Percentiles rank a stretch among this genome's conserved stretches.
These are phyloP conservation scores for Podaxis pistillaris DNA, from an alignment of 768 basidiomycete species.

Conservation along the genomic window DNA sequence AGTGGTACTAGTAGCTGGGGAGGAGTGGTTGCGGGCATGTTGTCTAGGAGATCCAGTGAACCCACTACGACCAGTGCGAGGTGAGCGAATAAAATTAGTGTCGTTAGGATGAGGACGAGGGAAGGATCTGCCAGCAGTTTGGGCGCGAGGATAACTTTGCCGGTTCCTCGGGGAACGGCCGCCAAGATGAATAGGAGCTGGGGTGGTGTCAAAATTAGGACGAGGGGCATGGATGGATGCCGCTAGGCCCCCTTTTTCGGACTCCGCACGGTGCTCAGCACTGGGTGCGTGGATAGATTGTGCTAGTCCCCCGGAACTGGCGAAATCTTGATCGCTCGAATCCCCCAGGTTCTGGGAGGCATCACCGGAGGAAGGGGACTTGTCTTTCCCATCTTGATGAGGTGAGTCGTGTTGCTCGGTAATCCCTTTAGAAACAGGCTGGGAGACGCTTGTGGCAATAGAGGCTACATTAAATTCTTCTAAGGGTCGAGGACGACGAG, in stretches of 20 bases:
- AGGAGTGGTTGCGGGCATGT: slow-evolving; percentile 65
- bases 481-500: neutral
- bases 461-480: neutral
- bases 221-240: slow-evolving; percentile 61
- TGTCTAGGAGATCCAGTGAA: slow-evolving; percentile 38
- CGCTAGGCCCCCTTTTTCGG: slow-evolving; percentile 22
- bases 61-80: slow-evolving; percentile 45
- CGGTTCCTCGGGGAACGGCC: slow-evolving; percentile 25
- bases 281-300: slow-evolving; percentile 21
- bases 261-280: slow-evolving; percentile 11
- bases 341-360: neutral
- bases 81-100: slow-evolving; percentile 27
- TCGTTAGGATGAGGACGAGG: slow-evolving; percentile 28
- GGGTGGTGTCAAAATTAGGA: slow-evolving; percentile 35
- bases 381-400: neutral
- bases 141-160: slow-evolving; percentile 51
- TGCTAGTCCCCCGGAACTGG: slow-evolving; percentile 16
- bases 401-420: neutral
- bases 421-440: neutral
- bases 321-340: slow-evolving; percentile 15
- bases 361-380: neutral
- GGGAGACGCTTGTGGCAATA: neutral
- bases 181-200: slow-evolving; percentile 32
- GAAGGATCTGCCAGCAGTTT: slow-evolving; percentile 50
- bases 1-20: slow-evolving; percentile 45